phyloP scores from a whole-genome alignment of 805 yeast genomes.

The Candida michaelii region DNA sequence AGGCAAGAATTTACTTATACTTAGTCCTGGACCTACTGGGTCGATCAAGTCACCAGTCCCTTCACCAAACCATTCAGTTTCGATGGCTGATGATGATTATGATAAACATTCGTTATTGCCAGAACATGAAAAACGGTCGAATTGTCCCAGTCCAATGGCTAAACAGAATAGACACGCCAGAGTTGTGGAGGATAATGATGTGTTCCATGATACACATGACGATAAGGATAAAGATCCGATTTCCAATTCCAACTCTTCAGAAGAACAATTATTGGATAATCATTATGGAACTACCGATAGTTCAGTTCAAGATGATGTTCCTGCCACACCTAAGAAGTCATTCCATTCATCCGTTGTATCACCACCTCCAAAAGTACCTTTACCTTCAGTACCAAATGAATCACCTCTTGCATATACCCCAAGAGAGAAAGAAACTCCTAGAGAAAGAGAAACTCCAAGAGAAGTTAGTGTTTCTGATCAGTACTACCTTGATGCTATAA shows the following conservation, averaged over 20 bases:
- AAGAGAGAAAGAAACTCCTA: conserved; percentile 16
- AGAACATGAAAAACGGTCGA: conserved; percentile 21
- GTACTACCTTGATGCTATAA: conserved; percentile 14
- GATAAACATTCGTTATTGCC: conserved; percentile 9
- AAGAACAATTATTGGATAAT: conserved; percentile 6
- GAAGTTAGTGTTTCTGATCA: conserved; percentile 8
- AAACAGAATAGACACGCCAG: conserved; percentile 45
- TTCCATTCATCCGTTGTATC: conserved; percentile 21
- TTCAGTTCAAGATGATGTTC: conserved; percentile 8
- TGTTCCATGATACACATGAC: conserved; percentile 9
- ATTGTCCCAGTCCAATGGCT: conserved; percentile 41
- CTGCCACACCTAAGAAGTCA: conserved; percentile 19
- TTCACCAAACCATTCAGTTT: neutral
- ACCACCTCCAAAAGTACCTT: conserved; percentile 40
- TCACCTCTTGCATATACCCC: too few relatives aligned
- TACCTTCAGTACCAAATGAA: conserved; percentile 40
- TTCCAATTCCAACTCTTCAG: neutral
- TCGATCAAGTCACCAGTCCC: conserved; percentile 12
- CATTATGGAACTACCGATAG: conserved; percentile 7
- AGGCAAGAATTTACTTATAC: conserved; percentile 34
- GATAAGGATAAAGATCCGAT: conserved; percentile 11
- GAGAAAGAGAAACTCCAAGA: conserved; percentile 12
- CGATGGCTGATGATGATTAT: neutral
- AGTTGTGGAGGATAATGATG: conserved; percentile 37
- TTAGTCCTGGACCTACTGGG: conserved; percentile 41